These are phyloP conservation scores for Lachancea meyersii DNA, from an alignment of 805 yeast genomes.

Conservation along the genomic window DNA sequence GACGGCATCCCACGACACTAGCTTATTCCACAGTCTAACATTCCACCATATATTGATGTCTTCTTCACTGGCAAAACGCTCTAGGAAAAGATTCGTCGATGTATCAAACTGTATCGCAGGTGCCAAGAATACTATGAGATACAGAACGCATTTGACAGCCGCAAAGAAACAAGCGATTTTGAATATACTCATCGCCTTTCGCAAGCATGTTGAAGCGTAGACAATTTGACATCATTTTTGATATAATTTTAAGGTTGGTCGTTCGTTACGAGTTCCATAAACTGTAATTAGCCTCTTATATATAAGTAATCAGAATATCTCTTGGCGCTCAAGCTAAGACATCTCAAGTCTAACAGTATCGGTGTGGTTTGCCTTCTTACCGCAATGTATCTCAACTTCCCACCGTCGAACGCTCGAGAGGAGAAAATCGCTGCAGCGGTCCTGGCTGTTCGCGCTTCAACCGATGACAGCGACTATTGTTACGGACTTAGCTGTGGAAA, in stretches of 20 bases:
- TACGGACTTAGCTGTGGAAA: conserved; percentile 20
- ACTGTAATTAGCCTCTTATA: too few relatives aligned
- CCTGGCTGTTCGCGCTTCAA: neutral
- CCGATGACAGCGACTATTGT: conserved; percentile 6
- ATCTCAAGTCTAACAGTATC: too few relatives aligned
- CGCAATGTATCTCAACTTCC: neutral
- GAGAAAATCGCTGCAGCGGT: neutral
- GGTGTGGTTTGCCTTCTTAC: too few relatives aligned
- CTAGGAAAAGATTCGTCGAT: conserved; percentile 24
- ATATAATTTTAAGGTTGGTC: neutral
- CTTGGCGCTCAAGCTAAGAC: too few relatives aligned
- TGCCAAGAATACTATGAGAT: conserved; percentile 18
- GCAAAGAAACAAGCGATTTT: conserved; percentile 6
- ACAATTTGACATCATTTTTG: neutral
- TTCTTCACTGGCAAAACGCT: conserved; percentile 7
- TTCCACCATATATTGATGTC: conserved; percentile 16
- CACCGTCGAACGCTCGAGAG: neutral
- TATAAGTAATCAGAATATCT: too few relatives aligned
- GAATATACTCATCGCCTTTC: neutral
- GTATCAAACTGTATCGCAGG: conserved; percentile 29
- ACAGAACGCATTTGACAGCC: conserved; percentile 20
- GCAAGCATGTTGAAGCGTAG: neutral
- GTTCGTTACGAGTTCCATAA: neutral
- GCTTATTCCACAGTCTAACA: conserved; percentile 39
- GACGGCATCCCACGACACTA: conserved; percentile 82